Percentiles rank a stretch among this genome's conserved stretches.
These are phyloP conservation scores for Ilyonectria sp. DNA, from an alignment of 2,329 filamentous ascomycete genomes.

Conservation along the genomic window DNA sequence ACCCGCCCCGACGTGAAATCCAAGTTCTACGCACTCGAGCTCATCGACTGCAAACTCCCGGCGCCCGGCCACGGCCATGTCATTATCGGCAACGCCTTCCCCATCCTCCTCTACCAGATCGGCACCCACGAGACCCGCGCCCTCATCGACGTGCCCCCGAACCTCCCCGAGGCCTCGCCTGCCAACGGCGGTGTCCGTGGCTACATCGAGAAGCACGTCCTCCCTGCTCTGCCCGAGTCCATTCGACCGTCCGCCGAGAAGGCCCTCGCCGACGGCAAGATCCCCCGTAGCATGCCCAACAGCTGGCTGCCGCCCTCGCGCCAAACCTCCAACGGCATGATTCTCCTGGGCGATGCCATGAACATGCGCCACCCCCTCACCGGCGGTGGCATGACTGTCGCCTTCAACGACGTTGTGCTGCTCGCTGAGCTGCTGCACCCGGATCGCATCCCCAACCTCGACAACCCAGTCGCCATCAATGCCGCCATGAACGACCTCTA, in stretches of 20 bases:
- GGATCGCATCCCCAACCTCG: conserved; percentile 76
- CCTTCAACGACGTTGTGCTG: conserved; percentile 90
- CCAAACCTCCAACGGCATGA: conserved; percentile 73
- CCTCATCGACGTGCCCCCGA: conserved; percentile 88
- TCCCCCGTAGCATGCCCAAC: conserved; percentile 93
- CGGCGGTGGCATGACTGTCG: conserved; percentile 98
- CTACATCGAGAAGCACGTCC: conserved; percentile 84
- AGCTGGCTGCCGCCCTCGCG: conserved; percentile 86
- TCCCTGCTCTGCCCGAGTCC: conserved; percentile 81
- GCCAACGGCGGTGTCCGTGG: conserved; percentile 86
- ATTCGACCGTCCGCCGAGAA: conserved; percentile 81
- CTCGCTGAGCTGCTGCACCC: conserved; percentile 83
- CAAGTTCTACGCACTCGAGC: conserved; percentile 94
- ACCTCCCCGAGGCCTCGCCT: conserved; percentile 79
- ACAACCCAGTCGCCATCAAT: conserved; percentile 76
- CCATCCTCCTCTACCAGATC: conserved; percentile 96
- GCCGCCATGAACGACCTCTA: conserved; percentile 83
- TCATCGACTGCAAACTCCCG: conserved; percentile 89
- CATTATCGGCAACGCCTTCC: conserved; percentile 81
- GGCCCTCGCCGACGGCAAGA: conserved; percentile 83
- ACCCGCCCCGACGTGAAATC: conserved; percentile 91
- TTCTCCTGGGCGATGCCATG: conserved; percentile 93
- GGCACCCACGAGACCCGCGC: conserved; percentile 93
- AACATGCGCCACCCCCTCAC: conserved; percentile 99
- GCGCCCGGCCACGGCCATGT: conserved; percentile 87